Evolutionary conservation across 2,329 filamentous ascomycete genomes (phyloP).

Genomic region (Colletotrichum spaethianum): DNA sequence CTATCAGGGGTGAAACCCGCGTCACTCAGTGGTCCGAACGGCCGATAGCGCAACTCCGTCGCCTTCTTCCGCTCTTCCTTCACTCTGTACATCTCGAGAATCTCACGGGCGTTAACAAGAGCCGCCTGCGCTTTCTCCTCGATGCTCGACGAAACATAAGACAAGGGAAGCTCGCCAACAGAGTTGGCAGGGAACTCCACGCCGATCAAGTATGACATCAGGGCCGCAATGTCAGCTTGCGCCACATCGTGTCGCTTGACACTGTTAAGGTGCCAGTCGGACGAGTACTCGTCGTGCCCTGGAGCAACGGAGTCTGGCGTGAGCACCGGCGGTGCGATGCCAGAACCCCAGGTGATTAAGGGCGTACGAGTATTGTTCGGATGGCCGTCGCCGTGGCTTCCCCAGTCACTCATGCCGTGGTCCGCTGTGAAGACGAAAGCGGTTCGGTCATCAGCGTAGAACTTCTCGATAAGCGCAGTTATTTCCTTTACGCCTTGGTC

Average conservation of each 20-base stretch:
- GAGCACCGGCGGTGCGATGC: conserved; percentile 81
- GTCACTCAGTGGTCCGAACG: conserved; percentile 79
- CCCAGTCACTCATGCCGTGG: conserved; percentile 99
- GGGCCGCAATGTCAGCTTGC: conserved; percentile 92
- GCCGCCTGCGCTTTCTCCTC: conserved; percentile 87
- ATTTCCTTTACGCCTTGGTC: conserved; percentile 92
- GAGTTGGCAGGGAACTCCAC: conserved; percentile 95
- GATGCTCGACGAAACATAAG: conserved; percentile 80
- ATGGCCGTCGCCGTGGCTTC: conserved; percentile 98
- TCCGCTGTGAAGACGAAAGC: conserved; percentile 98
- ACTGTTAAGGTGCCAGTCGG: conserved; percentile 87
- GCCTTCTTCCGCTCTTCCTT: conserved; percentile 89
- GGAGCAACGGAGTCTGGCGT: conserved; percentile 70
- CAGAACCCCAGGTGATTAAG: conserved; percentile 93
- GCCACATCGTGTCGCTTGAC: conserved; percentile 91
- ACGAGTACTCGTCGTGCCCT: conserved; percentile 93
- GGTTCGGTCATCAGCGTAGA: conserved; percentile 88
- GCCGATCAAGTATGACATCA: conserved; percentile 94
- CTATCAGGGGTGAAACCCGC: conserved; percentile 74
- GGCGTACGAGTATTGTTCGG: conserved; percentile 97
- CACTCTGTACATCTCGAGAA: conserved; percentile 95
- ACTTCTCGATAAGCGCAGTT: conserved; percentile 83
- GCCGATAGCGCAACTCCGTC: conserved; percentile 81
- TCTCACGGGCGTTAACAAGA: conserved; percentile 86
- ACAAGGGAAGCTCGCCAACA: conserved; percentile 90